Conservation (phyloP, 768 basidiomycete species). For the Rhodotorula paludigena region DNA sequence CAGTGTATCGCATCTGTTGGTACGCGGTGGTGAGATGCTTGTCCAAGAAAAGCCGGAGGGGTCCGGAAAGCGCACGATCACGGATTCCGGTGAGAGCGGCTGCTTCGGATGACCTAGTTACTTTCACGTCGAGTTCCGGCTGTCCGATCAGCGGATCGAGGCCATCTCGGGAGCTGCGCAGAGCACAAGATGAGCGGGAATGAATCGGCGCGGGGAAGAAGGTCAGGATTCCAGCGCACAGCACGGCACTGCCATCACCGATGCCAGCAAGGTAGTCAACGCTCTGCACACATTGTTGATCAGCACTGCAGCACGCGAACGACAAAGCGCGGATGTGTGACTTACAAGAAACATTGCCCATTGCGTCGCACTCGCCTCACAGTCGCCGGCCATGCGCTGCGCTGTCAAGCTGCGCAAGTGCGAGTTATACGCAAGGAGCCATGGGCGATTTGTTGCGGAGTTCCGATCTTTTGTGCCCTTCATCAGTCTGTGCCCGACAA, state of each 20-base stretch:
- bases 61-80: no score
- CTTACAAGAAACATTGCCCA: neutral
- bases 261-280: neutral
- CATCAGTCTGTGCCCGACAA: no score
- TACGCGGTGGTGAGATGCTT: no score
- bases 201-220: neutral
- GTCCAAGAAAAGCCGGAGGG: no score
- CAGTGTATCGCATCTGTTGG: no score
- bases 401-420: neutral
- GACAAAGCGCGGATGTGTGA: neutral
- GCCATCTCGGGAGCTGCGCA: neutral
- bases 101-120: no score
- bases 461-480: no score
- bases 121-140: no score
- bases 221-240: neutral
- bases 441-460: neutral
- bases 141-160: no score
- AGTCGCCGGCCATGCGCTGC: neutral
- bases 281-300: neutral
- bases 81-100: no score
- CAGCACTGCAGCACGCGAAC: no score
- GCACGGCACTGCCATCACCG: neutral
- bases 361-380: neutral
- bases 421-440: neutral
- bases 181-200: neutral